Evolutionary conservation across 768 basidiomycete species (phyloP).

Genomic region (Agaricus bisporus): DNA sequence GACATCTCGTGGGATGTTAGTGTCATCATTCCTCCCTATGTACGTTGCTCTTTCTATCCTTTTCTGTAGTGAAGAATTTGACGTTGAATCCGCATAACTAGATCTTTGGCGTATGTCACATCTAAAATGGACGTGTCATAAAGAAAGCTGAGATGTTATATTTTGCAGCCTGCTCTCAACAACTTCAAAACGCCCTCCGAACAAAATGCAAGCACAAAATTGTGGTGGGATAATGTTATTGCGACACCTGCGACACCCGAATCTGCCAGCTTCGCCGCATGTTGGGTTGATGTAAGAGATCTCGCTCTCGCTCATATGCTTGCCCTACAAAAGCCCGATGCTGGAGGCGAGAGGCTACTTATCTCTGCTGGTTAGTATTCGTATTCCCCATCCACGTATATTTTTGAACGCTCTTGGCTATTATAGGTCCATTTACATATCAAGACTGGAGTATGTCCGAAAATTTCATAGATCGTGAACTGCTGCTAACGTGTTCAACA

Average conservation of each 20-base stretch:
- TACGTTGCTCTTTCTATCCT: background rate
- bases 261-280: constrained; percentile 4
- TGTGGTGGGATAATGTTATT: background rate
- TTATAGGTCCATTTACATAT: background rate
- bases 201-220: background rate
- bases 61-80: background rate
- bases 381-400: background rate
- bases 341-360: constrained; percentile 9
- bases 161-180: background rate
- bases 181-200: background rate
- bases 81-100: no score
- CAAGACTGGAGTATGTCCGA: constrained; percentile 4
- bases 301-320: constrained; percentile 6
- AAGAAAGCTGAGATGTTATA: background rate
- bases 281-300: constrained; percentile 10
- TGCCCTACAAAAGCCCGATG: constrained; percentile 2
- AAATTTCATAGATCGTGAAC: background rate
- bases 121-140: no score
- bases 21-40: background rate
- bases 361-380: background rate
- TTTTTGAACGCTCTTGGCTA: no score
- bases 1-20: constrained; percentile 8
- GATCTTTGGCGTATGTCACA: no score
- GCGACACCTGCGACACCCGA: background rate
- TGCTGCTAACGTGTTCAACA: background rate